These are phyloP conservation scores for Emericellopsis atlantica DNA, from an alignment of 2,329 filamentous ascomycete genomes.

Conservation along the genomic window DNA sequence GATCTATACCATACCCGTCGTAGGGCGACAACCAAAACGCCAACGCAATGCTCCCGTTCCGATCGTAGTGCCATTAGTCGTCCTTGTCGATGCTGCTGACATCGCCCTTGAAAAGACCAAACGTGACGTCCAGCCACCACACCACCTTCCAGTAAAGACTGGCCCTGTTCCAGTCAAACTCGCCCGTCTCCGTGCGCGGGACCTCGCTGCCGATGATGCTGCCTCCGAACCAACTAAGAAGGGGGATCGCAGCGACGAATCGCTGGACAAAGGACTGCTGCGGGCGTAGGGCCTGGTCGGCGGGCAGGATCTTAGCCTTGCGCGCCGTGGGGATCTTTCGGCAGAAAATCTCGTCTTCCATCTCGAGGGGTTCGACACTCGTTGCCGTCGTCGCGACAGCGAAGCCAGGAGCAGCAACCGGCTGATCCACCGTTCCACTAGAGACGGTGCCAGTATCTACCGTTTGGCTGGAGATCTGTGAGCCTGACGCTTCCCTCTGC, in stretches of 20 bases:
- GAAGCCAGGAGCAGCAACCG: conserved; percentile 7
- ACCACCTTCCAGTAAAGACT: conserved; percentile 58
- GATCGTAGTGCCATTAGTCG: conserved; percentile 23
- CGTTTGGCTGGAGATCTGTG: conserved; percentile 40
- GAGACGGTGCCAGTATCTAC: conserved; percentile 44
- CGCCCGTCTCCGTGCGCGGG: conserved; percentile 58
- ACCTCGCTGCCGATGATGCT: conserved; percentile 66
- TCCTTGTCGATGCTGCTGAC: conserved; percentile 46
- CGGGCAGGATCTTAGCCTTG: conserved; percentile 50
- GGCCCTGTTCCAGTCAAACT: conserved; percentile 62
- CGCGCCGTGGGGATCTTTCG: conserved; percentile 55
- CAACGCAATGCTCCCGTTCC: not conserved
- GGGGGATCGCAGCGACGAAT: conserved; percentile 51
- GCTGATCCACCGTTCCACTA: conserved; percentile 30
- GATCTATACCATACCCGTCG: no score
- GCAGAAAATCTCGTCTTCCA: conserved; percentile 32
- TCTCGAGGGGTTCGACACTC: conserved; percentile 14
- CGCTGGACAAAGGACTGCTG: conserved; percentile 54
- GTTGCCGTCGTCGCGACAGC: conserved; percentile 2
- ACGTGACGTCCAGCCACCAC: conserved; percentile 47
- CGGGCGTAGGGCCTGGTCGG: conserved; percentile 58
- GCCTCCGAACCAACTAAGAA: conserved; percentile 60
- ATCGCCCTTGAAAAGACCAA: conserved; percentile 46
- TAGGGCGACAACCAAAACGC: not conserved
- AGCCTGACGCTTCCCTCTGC: conserved; percentile 24